A percentile compares a stretch with the other conserved stretches of the same genome.
These are phyloP conservation scores for Acidiella bohemica DNA, from an alignment of 495 filamentous ascomycete species.

Conservation along the genomic window DNA sequence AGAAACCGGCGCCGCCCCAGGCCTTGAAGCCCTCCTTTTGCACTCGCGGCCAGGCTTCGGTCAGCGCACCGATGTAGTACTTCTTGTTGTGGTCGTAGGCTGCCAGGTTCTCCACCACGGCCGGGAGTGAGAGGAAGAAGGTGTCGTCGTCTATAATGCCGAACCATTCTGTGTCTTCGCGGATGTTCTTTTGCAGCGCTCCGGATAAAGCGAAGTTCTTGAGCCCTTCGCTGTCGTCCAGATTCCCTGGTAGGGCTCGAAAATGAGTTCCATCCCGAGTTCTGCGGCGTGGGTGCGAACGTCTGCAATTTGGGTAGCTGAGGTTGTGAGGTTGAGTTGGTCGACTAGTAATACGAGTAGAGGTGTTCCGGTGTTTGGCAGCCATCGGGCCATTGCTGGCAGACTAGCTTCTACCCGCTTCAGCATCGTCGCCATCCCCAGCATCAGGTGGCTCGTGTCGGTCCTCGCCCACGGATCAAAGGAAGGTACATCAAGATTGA, in stretches of 20 bases:
- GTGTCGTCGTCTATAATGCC: constrained; percentile 13
- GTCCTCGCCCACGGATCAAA: not conserved
- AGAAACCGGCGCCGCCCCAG: constrained; percentile 11
- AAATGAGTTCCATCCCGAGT: not conserved
- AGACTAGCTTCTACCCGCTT: constrained; percentile 4
- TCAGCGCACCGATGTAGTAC: constrained; percentile 5
- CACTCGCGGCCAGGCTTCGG: constrained; percentile 6
- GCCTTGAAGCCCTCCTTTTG: constrained; percentile 6
- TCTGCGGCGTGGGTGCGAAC: not conserved
- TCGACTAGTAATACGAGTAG: constrained; percentile 3
- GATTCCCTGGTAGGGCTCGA: not conserved
- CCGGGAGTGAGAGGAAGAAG: constrained; percentile 8
- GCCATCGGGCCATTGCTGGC: constrained; percentile 3
- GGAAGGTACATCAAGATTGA: constrained; percentile 3
- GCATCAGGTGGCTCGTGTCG: constrained; percentile 4
- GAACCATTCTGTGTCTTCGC: constrained; percentile 4
- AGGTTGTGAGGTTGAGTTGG: not conserved
- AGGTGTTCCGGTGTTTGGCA: not conserved
- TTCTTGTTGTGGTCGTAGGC: constrained; percentile 1
- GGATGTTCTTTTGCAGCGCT: not conserved
- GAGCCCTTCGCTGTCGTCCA: not conserved
- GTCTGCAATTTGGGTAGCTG: too few species aligned
- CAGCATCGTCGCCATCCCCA: constrained; percentile 7
- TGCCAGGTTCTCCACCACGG: not conserved
- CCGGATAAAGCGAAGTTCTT: constrained; percentile 6